Evolutionary conservation across 2,329 filamentous ascomycete species (phyloP), one percentile per base, ranked within the genome.

Genomic region (Penicillium sp.): DNA sequence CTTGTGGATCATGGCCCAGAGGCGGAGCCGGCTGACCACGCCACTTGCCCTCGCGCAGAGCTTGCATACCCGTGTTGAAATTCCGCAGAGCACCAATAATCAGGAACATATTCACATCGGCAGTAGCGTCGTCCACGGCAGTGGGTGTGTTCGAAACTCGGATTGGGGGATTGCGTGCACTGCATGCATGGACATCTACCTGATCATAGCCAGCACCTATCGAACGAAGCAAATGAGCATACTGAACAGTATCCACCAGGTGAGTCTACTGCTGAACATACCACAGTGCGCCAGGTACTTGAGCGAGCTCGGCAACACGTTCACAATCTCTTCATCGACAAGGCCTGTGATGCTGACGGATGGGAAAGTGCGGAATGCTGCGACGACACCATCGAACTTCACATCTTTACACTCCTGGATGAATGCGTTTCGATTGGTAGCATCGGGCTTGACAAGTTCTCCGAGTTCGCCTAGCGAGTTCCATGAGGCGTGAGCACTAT

Each of bases 191-290:
- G 6, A 89, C 71, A 60, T 89, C 81, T 46, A 93, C 72, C 61
- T 88, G 82, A 62, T 94, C 87, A 65, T 94, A 94, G 25, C 88
- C 88, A 39, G 87, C 85, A 44, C 85, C 81, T 84, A 43, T 42
- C 16, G 11, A 9, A 35, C 15, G 6, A 13, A 12, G 13, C 11
- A 23, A 11, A 23, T 23, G 11, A 6, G 6, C 6, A 11, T 6
- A 23, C 22, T 23, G 11, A 23, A 6, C 22, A 11, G 11, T 23
- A 6, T 23, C 22, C 22, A 6, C 11, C 6, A 23, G 22, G 22
- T 23, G 22, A 6, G 6, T 6, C 12, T 11, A 4, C 4, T 27
- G 6, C 10, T 11, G 25, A 14, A 39, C 52, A 35, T 60, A 67
- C 65, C 64, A 40, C 64, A 66, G 35, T 67, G 61, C 6, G 62